Conservation (phyloP, 176 grass and related monocot genomes). For the Pontederia paniculata region DNA sequence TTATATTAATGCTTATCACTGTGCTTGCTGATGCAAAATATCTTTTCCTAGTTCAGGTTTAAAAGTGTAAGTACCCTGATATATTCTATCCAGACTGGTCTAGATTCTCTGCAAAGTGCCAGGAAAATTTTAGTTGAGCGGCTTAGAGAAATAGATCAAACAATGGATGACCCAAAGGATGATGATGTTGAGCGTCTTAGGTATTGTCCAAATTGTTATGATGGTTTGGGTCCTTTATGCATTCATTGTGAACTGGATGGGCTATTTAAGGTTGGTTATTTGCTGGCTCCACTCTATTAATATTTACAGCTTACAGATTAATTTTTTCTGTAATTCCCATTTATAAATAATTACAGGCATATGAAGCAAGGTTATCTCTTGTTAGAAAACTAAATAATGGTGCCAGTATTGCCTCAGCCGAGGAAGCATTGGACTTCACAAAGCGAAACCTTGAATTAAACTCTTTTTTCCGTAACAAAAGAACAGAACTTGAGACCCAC, state of each 20-base stretch:
- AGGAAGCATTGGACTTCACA: conserved; percentile 62
- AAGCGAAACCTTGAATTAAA: conserved; percentile 71
- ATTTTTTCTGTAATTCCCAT: conserved; percentile 14
- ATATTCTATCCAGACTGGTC: conserved; percentile 63
- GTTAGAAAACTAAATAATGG: conserved; percentile 73
- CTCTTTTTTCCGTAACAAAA: conserved; percentile 75
- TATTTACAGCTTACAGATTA: conserved; percentile 1
- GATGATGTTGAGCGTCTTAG: conserved; percentile 73
- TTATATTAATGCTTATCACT: too few species aligned
- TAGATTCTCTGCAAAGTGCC: conserved; percentile 65
- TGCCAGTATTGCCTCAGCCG: conserved; percentile 61
- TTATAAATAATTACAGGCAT: conserved; percentile 43
- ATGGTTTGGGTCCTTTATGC: conserved; percentile 77
- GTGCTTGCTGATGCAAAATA: not conserved
- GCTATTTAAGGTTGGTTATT: conserved; percentile 55
- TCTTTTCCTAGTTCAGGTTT: conserved; percentile 38
- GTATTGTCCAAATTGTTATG: conserved; percentile 84
- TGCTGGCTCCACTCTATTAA: not conserved
- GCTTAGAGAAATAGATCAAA: conserved; percentile 75
- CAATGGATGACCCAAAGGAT: conserved; percentile 70
- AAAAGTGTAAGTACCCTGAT: conserved; percentile 55
- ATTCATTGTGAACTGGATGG: conserved; percentile 82
- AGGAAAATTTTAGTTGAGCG: conserved; percentile 56
- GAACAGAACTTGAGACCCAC: conserved; percentile 29
- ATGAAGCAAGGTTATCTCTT: conserved; percentile 71